Conservation (phyloP, 1,284 basidiomycete species). For the Rhodotorula sp. region DNA sequence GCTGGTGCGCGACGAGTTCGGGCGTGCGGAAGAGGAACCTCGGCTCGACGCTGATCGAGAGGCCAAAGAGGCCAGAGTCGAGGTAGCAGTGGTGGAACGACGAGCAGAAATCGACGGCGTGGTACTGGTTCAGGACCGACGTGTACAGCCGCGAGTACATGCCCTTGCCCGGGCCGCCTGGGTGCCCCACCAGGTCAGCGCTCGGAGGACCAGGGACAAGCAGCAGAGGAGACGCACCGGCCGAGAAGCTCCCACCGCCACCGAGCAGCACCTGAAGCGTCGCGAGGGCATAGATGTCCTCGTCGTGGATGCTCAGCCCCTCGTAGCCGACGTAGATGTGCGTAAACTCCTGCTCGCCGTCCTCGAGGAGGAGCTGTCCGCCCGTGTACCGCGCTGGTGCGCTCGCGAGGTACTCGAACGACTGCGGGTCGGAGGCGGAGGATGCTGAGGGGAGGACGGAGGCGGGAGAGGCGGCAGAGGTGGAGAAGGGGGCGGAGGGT, state of each 20-base stretch:
- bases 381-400: conserved; percentile 76
- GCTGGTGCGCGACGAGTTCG: conserved; percentile 78
- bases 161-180: conserved; percentile 94
- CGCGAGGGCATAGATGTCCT: conserved; percentile 91
- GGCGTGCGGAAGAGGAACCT: conserved; percentile 54
- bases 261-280: conserved; percentile 94
- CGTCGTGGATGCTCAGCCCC: conserved; percentile 86
- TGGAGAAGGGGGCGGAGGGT: conserved; percentile 46
- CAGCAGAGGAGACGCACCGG: conserved; percentile 59
- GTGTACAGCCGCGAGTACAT: conserved; percentile 98
- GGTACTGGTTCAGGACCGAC: conserved; percentile 93
- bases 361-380: conserved; percentile 68
- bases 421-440: conserved; percentile 43
- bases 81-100: conserved; percentile 98
- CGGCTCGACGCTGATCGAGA: conserved; percentile 86
- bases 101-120: conserved; percentile 93
- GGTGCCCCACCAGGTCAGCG: not conserved
- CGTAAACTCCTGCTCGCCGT: conserved; percentile 73
- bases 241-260: conserved; percentile 92
- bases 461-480: conserved; percentile 62
- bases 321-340: conserved; percentile 94
- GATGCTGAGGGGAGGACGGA: conserved; percentile 62
- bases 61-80: conserved; percentile 90
- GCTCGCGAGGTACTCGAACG: conserved; percentile 52
- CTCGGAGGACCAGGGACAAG: not conserved